Evolutionary conservation across 768 basidiomycete species (phyloP).

Genomic region (Mycena galopus): DNA sequence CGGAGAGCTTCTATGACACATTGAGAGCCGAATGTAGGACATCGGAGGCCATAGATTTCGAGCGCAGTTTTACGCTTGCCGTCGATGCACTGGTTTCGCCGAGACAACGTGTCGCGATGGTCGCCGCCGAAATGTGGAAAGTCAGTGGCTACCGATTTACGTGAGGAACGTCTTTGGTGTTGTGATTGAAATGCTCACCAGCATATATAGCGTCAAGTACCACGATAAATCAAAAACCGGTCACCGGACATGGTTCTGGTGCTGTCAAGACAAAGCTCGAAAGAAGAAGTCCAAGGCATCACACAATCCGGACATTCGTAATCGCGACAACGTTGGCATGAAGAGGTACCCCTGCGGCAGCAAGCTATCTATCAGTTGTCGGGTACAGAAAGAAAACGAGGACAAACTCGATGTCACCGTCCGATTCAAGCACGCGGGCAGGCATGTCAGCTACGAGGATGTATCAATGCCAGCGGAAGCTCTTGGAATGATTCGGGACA

Average conservation of each 20-base stretch:
- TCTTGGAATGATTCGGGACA: slow-evolving; percentile 38
- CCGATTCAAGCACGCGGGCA: slow-evolving; percentile 26
- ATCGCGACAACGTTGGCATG: slow-evolving; percentile 45
- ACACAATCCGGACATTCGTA: slow-evolving; percentile 35
- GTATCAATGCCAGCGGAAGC: slow-evolving; percentile 41
- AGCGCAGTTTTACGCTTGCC: slow-evolving; percentile 34
- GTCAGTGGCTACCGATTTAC: slow-evolving; percentile 44
- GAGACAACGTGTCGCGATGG: slow-evolving; percentile 36
- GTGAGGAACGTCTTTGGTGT: slow-evolving; percentile 28
- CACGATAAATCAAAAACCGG: slow-evolving; percentile 34
- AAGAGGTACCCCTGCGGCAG: slow-evolving; percentile 41
- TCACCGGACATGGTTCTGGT: slow-evolving; percentile 42
- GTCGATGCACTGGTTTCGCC: slow-evolving; percentile 34
- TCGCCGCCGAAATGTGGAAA: slow-evolving; percentile 40
- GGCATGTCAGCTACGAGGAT: slow-evolving; percentile 40
- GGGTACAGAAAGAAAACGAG: not conserved
- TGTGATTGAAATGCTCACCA: slow-evolving; percentile 19
- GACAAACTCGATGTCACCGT: not conserved
- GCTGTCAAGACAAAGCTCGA: slow-evolving; percentile 43
- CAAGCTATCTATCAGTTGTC: slow-evolving; percentile 36
- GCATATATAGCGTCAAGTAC: slow-evolving; percentile 38
- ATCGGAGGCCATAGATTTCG: slow-evolving; percentile 37
- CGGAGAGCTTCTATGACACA: slow-evolving; percentile 5
- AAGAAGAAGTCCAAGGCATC: slow-evolving; percentile 40
- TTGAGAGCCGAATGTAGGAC: not conserved